phyloP scores from a whole-genome alignment of 805 yeast genomes.

The Yamadazyma ubonensis region DNA sequence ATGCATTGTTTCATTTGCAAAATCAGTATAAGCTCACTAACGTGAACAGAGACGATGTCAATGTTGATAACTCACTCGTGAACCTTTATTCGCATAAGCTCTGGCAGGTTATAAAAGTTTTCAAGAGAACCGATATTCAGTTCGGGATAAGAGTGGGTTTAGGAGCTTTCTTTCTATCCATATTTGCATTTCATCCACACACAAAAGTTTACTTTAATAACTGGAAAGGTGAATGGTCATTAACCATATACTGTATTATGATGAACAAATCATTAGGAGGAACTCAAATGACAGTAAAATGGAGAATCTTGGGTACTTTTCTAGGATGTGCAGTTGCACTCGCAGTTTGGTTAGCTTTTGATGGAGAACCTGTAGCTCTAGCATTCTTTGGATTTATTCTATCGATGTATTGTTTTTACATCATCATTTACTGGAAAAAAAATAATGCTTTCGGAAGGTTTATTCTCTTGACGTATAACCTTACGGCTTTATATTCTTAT shows the following conservation, averaged over 20 bases:
- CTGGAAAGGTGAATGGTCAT: constrained; percentile 84
- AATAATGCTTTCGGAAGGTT: constrained; percentile 68
- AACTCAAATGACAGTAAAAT: constrained; percentile 72
- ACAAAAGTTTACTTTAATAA: constrained; percentile 54
- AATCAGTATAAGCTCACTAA: constrained; percentile 20
- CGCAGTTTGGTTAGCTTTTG: constrained; percentile 55
- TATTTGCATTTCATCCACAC: constrained; percentile 62
- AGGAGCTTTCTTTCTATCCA: constrained; percentile 66
- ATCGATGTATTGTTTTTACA: constrained; percentile 49
- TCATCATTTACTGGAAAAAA: constrained; percentile 66
- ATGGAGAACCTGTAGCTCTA: constrained; percentile 53
- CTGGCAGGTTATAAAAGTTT: constrained; percentile 52
- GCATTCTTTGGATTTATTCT: constrained; percentile 49
- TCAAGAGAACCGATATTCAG: constrained; percentile 66
- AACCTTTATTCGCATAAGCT: constrained; percentile 23
- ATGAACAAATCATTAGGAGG: constrained; percentile 87
- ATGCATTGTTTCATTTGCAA: constrained; percentile 32
- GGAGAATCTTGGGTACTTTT: constrained; percentile 73
- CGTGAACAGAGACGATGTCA: constrained; percentile 6
- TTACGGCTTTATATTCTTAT: constrained; percentile 75
- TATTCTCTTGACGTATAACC: constrained; percentile 70
- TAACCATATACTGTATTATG: constrained; percentile 77
- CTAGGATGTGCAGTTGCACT: constrained; percentile 67
- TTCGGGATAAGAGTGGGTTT: constrained; percentile 78
- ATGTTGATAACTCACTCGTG: constrained; percentile 4